Evolutionary conservation across 495 filamentous ascomycete genomes (phyloP), one percentile per base, ranked within the genome.

Genomic region (Aspergillus funiculosus): DNA sequence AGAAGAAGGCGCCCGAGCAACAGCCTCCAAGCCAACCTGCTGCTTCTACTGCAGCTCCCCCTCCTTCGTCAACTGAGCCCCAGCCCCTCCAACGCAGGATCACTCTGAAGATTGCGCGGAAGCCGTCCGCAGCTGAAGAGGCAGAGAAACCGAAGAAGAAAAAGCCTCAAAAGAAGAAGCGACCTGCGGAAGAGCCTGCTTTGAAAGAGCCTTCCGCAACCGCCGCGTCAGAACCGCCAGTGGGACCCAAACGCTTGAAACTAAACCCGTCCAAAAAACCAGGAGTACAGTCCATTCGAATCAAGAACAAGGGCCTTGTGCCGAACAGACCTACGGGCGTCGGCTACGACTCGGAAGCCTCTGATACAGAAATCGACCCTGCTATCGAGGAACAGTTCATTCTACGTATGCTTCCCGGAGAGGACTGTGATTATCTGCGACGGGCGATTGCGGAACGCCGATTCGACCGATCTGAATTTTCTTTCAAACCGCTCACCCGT

Each of bases 321-420:
- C 80, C 85, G 0, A 68, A 67, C 17, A 74, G 86, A 38, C 79
- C 79, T 1, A 61, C 67, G 1, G 92, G 90, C 11, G 87, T 92
- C 15, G 94, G 89, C 6, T 98, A 97, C 63, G 92, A 98, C 61
- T 94, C 88, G n/a, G 92, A 97, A 63, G 87, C 89, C 2, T 89
- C 87, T 14, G 92, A 97, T 56, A 79, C 81, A 5, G 92, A 98
- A 62, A 57, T 71, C 2, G 92, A 98, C 56, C 92, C 92, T 0
- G 68, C 81, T 0, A 87, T 92, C 48, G 89, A 96, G 60, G 81
- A 89, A 51, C 80, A 91, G 49, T 86, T 96, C 39, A 78, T 98
- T 6, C 64, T 97, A 22, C 87, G 92, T 43, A 95, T 96, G 85
- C 55, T 78, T 34, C 87, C 87, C 1, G 89, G 89, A 1, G 75